Base-by-base conservation (phyloP, 2,329 filamentous ascomycete genomes). In the Fusarium fujikuroi region DNA sequence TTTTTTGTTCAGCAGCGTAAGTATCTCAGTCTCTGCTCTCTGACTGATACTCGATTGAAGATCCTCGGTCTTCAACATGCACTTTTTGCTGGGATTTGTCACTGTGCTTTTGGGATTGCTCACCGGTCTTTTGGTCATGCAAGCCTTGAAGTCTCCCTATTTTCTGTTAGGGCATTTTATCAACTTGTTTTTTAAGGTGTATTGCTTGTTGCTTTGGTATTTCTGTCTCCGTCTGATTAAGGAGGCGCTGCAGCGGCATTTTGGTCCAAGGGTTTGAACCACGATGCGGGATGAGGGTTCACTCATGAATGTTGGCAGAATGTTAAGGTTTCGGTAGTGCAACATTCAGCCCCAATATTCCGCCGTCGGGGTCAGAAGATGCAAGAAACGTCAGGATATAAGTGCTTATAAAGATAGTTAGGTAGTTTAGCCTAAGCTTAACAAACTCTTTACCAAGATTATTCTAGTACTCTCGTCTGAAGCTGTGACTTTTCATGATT, bases 381-480 rank as follows among this genome's bases (percentile, higher is more conserved):
- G 4, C 3, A 3, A 19, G 8, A 50, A 18, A 5, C 6, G 2
- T 5, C 2, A 7, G 4, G 16, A 34, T 23, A 4, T 8, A 5
- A 7, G n/a, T n/a, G n/a, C n/a, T n/a, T n/a, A 50, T 19, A 10
- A 10, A 19, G 16, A 34, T 50, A 14, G 9, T 4, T 10, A 23
- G 16, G 8, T 23, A 23, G 6, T 23, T 19, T 23, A 34, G n/a
- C n/a, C 6, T 14, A 50, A 15, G 11, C 11, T 8, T 10, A 50
- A 21, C 0, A 10, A 10, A 10, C 10, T 12, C 11, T 15, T 10
- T 34, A 5, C 9, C 16, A 50, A 50, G 5, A 23, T 23, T 50
- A 18, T 4, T 14, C 6, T 2, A 14, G 21, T 18, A 9, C 46
- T 2, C 2, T 9, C 2, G 0, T 19, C 2, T 7, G 2, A 32